phyloP scores from a whole-genome alignment of 768 basidiomycete species.

The Boletus insuetus region DNA sequence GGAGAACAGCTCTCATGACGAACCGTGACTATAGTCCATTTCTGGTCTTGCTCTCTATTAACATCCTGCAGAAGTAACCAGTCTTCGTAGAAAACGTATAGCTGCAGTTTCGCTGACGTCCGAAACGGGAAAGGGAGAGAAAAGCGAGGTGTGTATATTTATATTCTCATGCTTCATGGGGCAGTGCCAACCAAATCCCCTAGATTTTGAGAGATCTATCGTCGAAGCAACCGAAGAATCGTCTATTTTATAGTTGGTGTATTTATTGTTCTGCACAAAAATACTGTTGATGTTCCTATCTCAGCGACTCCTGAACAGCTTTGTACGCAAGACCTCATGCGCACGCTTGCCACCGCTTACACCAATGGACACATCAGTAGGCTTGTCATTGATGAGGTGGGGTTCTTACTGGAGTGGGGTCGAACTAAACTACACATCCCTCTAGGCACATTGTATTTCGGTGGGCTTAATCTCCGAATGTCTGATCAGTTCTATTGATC shows the following conservation, averaged over 20 bases:
- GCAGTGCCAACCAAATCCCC: neutral
- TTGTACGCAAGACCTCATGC: constrained; percentile 50
- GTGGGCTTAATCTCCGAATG: constrained; percentile 35
- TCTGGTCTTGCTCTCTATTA: neutral
- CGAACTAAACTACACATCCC: neutral
- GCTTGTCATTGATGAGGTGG: constrained; percentile 79
- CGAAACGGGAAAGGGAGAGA: constrained; percentile 55
- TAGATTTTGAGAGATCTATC: constrained; percentile 64
- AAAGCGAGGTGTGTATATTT: constrained; percentile 46
- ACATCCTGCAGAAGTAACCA: constrained; percentile 55
- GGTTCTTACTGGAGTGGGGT: constrained; percentile 9
- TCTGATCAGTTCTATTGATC: neutral
- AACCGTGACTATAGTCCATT: constrained; percentile 52
- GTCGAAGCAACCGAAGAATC: constrained; percentile 54
- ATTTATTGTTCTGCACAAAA: neutral
- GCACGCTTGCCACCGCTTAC: constrained; percentile 49
- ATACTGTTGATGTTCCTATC: neutral
- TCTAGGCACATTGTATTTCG: constrained; percentile 80
- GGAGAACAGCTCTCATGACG: constrained; percentile 67
- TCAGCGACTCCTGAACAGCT: constrained; percentile 79
- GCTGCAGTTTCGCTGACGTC: constrained; percentile 63
- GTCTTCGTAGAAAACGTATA: constrained; percentile 52
- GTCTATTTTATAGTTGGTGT: constrained; percentile 70
- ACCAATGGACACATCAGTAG: constrained; percentile 60
- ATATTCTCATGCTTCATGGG: neutral